Evolutionary conservation across 1,284 basidiomycete genomes (phyloP).

Genomic region (Austroboletus rostrupii): DNA sequence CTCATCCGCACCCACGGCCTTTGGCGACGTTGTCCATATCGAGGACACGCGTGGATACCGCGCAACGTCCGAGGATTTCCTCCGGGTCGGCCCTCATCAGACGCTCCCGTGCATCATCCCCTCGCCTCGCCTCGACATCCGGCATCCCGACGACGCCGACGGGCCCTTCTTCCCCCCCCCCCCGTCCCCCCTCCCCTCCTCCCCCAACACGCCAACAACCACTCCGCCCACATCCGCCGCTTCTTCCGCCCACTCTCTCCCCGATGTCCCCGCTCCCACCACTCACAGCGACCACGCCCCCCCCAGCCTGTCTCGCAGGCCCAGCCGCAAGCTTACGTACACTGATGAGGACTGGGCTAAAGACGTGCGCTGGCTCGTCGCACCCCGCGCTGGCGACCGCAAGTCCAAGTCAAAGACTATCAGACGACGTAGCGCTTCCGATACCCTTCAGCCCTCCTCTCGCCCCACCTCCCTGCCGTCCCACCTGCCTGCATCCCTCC

Average conservation of each 20-base stretch:
- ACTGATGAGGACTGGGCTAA: slow-evolving; percentile 58
- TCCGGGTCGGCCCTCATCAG: slow-evolving; percentile 18
- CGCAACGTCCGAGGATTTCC: slow-evolving; percentile 11
- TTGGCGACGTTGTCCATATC: slow-evolving; percentile 2
- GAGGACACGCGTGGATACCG: slow-evolving; percentile 8
- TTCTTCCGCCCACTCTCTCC: slow-evolving; percentile 26
- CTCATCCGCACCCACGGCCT: slow-evolving; percentile 9
- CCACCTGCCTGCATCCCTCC: slow-evolving; percentile 6
- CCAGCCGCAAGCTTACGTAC: slow-evolving; percentile 31
- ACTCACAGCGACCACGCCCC: slow-evolving; percentile 20
- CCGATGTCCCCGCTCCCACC: slow-evolving; percentile 16
- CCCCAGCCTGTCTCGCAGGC: slow-evolving; percentile 13
- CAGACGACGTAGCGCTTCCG: slow-evolving; percentile 21
- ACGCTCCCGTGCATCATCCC: slow-evolving; percentile 8
- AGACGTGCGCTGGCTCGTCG: slow-evolving; percentile 60
- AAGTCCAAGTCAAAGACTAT: slow-evolving; percentile 21
- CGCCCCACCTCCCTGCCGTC: slow-evolving; percentile 16
- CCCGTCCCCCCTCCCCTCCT: slow-evolving; percentile 17
- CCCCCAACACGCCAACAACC: slow-evolving; percentile 18
- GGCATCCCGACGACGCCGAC: slow-evolving; percentile 15
- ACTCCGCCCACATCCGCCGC: slow-evolving; percentile 26
- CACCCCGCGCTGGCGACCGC: slow-evolving; percentile 29
- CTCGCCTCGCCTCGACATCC: slow-evolving; percentile 17
- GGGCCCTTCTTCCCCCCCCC: slow-evolving; percentile 34
- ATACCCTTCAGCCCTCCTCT: slow-evolving; percentile 13